Evolutionary conservation across 2,329 filamentous ascomycete genomes (phyloP), one percentile per base, ranked within the genome.

Genomic region (Sporothrix brasiliensis): DNA sequence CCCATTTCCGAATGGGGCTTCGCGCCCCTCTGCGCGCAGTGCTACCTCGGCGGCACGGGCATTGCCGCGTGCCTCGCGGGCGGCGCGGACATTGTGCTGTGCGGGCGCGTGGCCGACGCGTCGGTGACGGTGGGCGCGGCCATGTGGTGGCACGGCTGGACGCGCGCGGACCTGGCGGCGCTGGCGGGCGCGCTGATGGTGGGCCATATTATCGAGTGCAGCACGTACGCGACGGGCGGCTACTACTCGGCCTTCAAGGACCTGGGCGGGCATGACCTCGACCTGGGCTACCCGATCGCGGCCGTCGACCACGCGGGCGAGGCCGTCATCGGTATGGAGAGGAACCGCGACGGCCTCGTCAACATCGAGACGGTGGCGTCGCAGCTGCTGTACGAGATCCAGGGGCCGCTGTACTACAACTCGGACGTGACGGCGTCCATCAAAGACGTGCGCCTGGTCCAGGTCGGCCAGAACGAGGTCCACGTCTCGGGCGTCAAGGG

Each of bases 111-210:
- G 0, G 77, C 79, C 0, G 80, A 81, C 73, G 80, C 81, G 1
- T 78, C 77, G 5, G 81, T 80, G 0, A 81, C 83, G 0, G 83
- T 85, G 27, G 83, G 81, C 0, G 82, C 82, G 0, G 82, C 83
- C 0, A 81, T 79, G 79, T 85, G 77, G 73, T 85, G 83, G 84
- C 78, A 84, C 73, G 75, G 77, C 2, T 86, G 83, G 83, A 70
- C 70, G 2, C 78, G 80, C 39, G 77, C 74, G 9, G 78, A 81
- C 47, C 83, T 81, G 66, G 78, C 84, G 69, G 71, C 76, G 41
- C 79, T 85, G 13, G 83, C 82, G 2, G 80, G 81, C 0, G 75
- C 80, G 4, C 73, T 83, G 4, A 77, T 84, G 52, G 79, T 79
- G 3, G 81, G 81, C 1, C 80, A 83, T 75, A 73, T 83, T 39